Evolutionary conservation across 805 yeast genomes (phyloP).

Genomic region (Kodamaea kaohsiungensis): DNA sequence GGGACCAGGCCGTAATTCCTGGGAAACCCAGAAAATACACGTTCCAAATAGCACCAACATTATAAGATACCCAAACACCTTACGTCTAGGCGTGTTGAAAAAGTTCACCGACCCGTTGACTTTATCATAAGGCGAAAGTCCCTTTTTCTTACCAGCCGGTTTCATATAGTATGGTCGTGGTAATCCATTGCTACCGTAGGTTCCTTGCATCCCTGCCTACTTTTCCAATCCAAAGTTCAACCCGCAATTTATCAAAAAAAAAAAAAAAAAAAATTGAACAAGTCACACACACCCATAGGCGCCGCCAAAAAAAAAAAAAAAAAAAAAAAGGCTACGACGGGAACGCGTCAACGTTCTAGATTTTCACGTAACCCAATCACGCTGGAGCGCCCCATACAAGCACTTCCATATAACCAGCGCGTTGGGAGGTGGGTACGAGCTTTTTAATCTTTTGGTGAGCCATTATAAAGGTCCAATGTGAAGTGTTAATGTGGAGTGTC

Average conservation of each 20-base stretch:
- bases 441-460: no score
- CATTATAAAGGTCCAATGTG: background rate
- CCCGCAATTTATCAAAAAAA: background rate
- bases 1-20: conserved; percentile 32
- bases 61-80: conserved; percentile 38
- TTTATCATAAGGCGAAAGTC: conserved; percentile 35
- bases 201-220: conserved; percentile 39
- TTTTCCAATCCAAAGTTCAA: background rate
- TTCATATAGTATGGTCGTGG: conserved; percentile 50
- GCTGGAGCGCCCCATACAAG: background rate
- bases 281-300: conserved; percentile 5
- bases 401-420: no score
- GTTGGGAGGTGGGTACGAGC: no score
- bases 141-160: conserved; percentile 34
- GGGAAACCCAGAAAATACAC: conserved; percentile 36
- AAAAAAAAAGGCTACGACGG: background rate
- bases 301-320: background rate
- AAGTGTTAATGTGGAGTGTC: background rate
- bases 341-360: background rate
- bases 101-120: conserved; percentile 24
- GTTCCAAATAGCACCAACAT: conserved; percentile 37
- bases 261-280: conserved; percentile 6
- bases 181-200: conserved; percentile 42
- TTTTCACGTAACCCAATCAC: background rate
- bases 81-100: conserved; percentile 40